Conservation (phyloP, 2,329 filamentous ascomycete genomes). For the Trichoderma pleuroti region DNA sequence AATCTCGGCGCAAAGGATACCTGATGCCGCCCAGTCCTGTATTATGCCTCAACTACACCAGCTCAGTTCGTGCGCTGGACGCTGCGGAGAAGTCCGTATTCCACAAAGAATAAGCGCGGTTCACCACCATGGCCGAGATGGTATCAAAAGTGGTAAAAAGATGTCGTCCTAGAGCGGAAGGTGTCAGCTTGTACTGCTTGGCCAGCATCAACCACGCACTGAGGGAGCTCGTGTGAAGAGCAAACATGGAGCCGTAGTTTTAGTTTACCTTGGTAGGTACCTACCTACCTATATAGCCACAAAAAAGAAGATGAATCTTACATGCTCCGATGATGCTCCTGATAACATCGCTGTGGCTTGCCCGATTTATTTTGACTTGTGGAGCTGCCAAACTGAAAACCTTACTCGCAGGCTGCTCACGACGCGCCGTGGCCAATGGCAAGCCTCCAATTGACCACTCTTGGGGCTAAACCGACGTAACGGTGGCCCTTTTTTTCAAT, state of each 20-base stretch:
- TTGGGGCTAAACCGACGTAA: slow-evolving; percentile 2
- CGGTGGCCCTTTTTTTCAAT: background rate
- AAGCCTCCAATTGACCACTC: slow-evolving; percentile 2
- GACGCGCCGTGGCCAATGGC: background rate
- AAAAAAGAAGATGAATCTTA: background rate
- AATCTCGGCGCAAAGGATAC: background rate
- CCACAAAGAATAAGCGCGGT: background rate
- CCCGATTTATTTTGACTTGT: background rate
- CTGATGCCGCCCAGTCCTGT: background rate
- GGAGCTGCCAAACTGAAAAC: background rate
- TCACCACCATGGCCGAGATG: background rate
- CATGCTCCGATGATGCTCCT: background rate
- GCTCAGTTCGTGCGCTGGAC: background rate
- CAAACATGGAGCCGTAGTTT: background rate
- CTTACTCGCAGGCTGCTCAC: background rate
- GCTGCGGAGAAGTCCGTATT: background rate
- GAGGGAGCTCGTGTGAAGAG: background rate
- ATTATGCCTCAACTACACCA: background rate
- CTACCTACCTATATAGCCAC: too few species aligned
- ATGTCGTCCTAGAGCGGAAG: background rate
- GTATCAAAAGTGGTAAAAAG: background rate
- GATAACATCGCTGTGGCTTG: background rate
- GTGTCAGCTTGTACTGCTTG: background rate
- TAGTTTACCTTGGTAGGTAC: background rate
- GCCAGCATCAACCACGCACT: background rate